Evolutionary conservation across 495 filamentous ascomycete species (phyloP), one percentile per base, ranked within the genome.

Genomic region (Podospora conica): DNA sequence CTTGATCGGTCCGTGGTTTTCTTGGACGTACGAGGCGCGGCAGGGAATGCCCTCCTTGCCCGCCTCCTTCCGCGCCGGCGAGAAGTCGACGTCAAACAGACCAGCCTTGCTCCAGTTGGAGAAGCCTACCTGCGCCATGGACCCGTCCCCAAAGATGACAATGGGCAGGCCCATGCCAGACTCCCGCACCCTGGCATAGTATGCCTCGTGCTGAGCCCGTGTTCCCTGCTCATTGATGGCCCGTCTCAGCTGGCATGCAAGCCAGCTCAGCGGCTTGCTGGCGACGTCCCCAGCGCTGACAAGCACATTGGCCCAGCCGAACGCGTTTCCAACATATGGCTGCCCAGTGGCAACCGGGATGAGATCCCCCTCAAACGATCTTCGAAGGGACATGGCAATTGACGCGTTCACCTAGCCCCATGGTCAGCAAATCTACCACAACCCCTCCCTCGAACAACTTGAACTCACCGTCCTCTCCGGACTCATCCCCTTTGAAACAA

Each of bases 191-290:
- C 74, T 69, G 20, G 65, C 68, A 24, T 74, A 71, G 58, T 75
- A 74, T 12, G 80, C 79, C 61, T 81, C 76, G 29, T 79, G 74
- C 61, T 83, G 81, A n/a, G 68, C 74, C 15, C 70, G 70, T 11
- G 80, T 81, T 24, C 81, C 79, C 33, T 80, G 80, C 58, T 79
- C 75, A 61, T 75, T 76, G 66, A 83, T 80, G 10, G 77, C 73
- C 1, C 70, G 67, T 6, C 80, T 74, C 9, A 82, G 68, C 53
- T 74, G 65, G 18, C 69, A 66, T 15, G 80, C 80, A 0, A 78
- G 65, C 67, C 70, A 75, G 67, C 76, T 78, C 3, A 81, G 65
- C n/a, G 81, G 81, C 65, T 78, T 79, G 23, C 64, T 57, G 10
- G 70, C 53, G 15, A 81, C 68, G 5, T 81, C 75, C 4, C 70